Conservation (phyloP, 1,284 basidiomycete genomes). For the Kalmanozyma brasiliensis region DNA sequence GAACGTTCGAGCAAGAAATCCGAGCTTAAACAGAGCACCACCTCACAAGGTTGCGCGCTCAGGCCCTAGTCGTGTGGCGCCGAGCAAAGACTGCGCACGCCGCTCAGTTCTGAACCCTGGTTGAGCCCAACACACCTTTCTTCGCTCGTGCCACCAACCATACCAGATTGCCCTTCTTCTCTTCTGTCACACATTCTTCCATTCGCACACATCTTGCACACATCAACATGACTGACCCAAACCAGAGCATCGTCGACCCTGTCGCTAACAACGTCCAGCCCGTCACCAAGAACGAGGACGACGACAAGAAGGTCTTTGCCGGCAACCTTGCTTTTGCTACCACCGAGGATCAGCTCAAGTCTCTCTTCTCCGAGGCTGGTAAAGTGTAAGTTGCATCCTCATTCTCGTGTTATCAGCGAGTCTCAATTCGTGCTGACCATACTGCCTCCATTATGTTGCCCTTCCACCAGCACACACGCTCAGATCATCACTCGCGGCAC, state of each 20-base stretch:
- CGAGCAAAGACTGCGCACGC: constrained; percentile 4
- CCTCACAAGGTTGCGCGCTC: constrained; percentile 21
- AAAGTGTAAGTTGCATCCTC: constrained; percentile 45
- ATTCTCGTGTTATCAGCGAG: too few relatives aligned
- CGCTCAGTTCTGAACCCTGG: constrained; percentile 6
- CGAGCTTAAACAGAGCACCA: too few relatives aligned
- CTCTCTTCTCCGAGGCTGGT: constrained; percentile 59
- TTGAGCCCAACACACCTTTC: background rate
- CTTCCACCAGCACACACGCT: constrained; percentile 41
- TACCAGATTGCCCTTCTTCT: background rate
- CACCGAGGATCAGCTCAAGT: constrained; percentile 60
- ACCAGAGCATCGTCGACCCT: constrained; percentile 49
- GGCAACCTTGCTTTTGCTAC: constrained; percentile 64
- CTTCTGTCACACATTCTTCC: background rate
- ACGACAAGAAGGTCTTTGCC: constrained; percentile 47
- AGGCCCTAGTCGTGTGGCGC: constrained; percentile 1
- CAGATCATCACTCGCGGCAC: constrained; percentile 65
- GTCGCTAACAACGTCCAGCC: constrained; percentile 44
- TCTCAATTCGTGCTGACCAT: too few relatives aligned
- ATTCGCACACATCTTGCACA: too few relatives aligned
- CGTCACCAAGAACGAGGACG: constrained; percentile 26
- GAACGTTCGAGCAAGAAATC: constrained; percentile 2
- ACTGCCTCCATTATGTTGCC: background rate
- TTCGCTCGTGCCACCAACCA: background rate
- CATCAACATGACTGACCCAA: constrained; percentile 40